These are phyloP conservation scores for Acrocalymma vagum DNA, from an alignment of 2,329 filamentous ascomycete species.

Conservation along the genomic window DNA sequence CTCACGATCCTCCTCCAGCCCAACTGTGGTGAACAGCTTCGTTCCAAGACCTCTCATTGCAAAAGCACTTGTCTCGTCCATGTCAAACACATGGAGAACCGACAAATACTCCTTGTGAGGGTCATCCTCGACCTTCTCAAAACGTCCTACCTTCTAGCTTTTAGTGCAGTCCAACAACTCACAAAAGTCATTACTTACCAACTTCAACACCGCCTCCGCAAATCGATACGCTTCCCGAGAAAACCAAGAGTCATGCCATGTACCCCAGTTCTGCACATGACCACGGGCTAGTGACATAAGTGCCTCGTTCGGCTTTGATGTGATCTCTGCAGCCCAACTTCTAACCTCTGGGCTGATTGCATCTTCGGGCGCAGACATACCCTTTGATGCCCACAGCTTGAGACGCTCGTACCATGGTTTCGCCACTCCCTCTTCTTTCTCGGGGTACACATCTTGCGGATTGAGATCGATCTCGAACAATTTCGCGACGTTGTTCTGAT, in stretches of 20 bases:
- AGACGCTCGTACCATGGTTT: conserved; percentile 9
- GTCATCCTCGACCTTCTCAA: conserved; percentile 1
- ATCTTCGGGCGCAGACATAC: not conserved
- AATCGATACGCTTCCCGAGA: conserved; percentile 3
- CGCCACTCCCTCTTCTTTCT: conserved; percentile 1
- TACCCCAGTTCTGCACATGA: conserved; percentile 6
- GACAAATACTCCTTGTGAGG: not conserved
- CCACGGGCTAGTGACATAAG: conserved; percentile 4
- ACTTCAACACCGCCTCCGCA: conserved; percentile 2
- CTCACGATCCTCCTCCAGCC: not conserved
- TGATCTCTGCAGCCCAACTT: conserved; percentile 4
- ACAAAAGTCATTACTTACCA: conserved; percentile 1
- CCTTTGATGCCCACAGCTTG: conserved; percentile 5
- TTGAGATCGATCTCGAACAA: conserved; percentile 7
- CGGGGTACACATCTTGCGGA: conserved; percentile 4
- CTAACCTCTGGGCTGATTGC: conserved; percentile 4
- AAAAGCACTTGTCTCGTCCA: not conserved
- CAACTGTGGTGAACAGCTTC: not conserved
- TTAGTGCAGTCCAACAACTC: not conserved
- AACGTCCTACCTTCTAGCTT: not conserved
- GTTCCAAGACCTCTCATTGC: conserved; percentile 5
- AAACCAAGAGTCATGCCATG: not conserved
- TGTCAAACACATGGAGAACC: conserved; percentile 6
- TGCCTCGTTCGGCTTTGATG: not conserved
- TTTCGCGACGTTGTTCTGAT: conserved; percentile 15